Evolutionary conservation across 1,139 yeast species (phyloP).

Genomic region (Pichia sp.): DNA sequence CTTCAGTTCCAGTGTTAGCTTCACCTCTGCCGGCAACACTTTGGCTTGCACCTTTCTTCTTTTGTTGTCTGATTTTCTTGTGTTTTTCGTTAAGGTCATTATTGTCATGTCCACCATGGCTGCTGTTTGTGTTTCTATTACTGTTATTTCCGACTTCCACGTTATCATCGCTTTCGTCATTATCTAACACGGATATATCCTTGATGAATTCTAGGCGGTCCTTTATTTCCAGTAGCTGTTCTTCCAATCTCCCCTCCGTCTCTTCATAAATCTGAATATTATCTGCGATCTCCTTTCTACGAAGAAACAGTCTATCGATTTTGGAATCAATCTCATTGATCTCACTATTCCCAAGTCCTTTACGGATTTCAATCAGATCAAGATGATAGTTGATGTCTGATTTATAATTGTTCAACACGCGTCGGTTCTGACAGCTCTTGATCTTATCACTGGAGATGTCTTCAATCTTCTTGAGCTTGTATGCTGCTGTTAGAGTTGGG

Average conservation of each 20-base stretch:
- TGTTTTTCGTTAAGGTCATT: conserved; percentile 2
- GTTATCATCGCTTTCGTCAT: conserved; percentile 14
- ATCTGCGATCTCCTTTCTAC: conserved; percentile 48
- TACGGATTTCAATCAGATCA: conserved; percentile 52
- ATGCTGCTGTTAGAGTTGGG: background rate
- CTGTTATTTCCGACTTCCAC: background rate
- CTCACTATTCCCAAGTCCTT: conserved; percentile 57
- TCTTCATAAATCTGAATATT: conserved; percentile 53
- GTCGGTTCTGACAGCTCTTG: conserved; percentile 33
- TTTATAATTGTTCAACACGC: conserved; percentile 32
- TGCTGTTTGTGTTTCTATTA: background rate
- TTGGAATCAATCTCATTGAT: conserved; percentile 54
- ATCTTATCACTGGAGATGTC: conserved; percentile 35
- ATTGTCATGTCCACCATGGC: conserved; percentile 13
- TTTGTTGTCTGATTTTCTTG: background rate
- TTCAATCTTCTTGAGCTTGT: conserved; percentile 9
- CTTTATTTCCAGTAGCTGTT: conserved; percentile 36
- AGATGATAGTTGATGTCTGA: conserved; percentile 38
- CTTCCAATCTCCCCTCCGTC: conserved; percentile 47
- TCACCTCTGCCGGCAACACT: background rate
- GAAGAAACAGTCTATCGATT: conserved; percentile 41
- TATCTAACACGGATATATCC: conserved; percentile 17
- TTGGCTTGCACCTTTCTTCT: background rate
- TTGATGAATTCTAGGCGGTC: conserved; percentile 32
- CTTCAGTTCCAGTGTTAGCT: background rate